phyloP scores from a whole-genome alignment of 345 rosid genomes.

The Capsella bursapastoris region DNA sequence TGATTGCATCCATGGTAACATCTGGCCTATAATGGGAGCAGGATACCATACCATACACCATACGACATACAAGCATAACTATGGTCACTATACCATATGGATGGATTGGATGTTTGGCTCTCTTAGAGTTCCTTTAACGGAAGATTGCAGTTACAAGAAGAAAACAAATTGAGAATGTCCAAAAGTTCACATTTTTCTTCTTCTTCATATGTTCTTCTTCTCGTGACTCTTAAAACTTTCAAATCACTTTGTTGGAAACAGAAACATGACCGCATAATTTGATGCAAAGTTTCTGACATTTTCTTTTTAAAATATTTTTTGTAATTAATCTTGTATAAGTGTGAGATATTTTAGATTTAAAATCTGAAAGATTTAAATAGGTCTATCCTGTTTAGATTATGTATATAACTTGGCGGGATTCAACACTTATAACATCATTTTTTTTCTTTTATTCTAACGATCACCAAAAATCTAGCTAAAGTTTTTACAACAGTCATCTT shows the following conservation, averaged over 20 bases:
- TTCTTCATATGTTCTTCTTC: conserved; percentile 16
- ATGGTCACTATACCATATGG: conserved; percentile 89
- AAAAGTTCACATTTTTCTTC: not conserved
- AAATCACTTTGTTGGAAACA: conserved; percentile 9
- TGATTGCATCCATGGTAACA: conserved; percentile 74
- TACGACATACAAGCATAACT: conserved; percentile 83
- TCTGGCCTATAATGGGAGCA: conserved; percentile 95
- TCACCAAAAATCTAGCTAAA: not conserved
- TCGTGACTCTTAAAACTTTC: conserved; percentile 8
- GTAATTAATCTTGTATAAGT: not conserved
- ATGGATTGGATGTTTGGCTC: conserved; percentile 96
- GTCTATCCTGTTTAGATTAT: not conserved
- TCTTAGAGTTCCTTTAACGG: conserved; percentile 60
- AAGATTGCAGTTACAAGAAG: conserved; percentile 23
- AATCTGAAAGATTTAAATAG: conserved; percentile 1
- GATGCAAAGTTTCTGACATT: not conserved
- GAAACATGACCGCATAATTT: not conserved
- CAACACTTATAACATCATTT: too few relatives aligned
- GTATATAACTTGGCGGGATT: not conserved
- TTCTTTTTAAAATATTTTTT: not conserved
- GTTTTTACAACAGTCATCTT: not conserved
- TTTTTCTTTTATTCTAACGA: not conserved
- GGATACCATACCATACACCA: conserved; percentile 97
- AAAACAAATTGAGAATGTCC: conserved; percentile 18
- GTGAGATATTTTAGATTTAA: not conserved